These are phyloP conservation scores for Bruguiera hainesii DNA, from an alignment of 441 rosid genomes.

Conservation along the genomic window DNA sequence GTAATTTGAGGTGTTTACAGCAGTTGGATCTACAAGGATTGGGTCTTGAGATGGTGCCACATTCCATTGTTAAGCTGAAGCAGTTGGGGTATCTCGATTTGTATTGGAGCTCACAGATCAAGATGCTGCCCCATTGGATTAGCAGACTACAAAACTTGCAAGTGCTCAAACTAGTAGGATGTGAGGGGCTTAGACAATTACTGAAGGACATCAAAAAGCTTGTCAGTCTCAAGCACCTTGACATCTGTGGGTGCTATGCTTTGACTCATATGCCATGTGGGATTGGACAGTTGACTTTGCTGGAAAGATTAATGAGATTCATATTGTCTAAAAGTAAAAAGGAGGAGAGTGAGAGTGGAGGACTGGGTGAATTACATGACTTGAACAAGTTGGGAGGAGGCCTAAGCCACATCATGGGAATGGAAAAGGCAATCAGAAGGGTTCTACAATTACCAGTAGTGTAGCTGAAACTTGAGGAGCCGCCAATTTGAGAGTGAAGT, in stretches of 20 bases:
- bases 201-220: constrained; percentile 14
- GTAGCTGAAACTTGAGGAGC: neutral
- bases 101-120: no score
- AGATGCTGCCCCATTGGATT: no score
- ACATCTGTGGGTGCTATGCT: neutral
- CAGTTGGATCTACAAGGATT: no score
- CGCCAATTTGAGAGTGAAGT: constrained; percentile 17
- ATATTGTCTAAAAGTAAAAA: neutral
- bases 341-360: no score
- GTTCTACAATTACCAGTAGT: neutral
- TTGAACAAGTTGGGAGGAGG: constrained; percentile 24
- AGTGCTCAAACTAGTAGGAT: constrained; percentile 15
- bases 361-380: constrained; percentile 17
- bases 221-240: constrained; percentile 18
- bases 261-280: constrained; percentile 12
- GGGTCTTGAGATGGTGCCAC: no score
- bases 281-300: constrained; percentile 16
- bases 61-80: no score
- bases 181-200: constrained; percentile 12
- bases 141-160: constrained; percentile 11
- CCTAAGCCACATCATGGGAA: neutral
- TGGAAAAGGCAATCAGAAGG: neutral
- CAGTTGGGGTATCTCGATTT: no score
- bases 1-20: no score
- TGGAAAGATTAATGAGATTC: constrained; percentile 9